Base-by-base conservation (phyloP, 2,329 filamentous ascomycete species). In the Xylogone sp. region DNA sequence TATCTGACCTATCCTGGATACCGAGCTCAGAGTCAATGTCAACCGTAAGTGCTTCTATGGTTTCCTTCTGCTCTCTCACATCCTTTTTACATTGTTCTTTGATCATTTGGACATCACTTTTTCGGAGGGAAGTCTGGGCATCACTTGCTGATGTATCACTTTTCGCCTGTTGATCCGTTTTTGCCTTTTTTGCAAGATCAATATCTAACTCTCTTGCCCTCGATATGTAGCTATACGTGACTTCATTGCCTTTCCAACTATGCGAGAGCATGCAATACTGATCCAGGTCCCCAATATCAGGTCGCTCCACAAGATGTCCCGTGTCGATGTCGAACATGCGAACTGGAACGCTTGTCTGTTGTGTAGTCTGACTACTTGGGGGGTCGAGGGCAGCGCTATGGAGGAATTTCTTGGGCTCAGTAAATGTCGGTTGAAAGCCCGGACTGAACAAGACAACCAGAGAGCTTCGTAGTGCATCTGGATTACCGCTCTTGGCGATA, bases 231-330 rank as follows among this genome's bases (percentile, higher is more conserved):
- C 54, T 49, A 20, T 63, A 63, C 18, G 57, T 59, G 10, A 69
- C 55, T 48, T 69, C 68, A 8, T 48, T 45, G 2, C 65, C 66
- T 54, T 68, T 69, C 66, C 66, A 70, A 29, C 65, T 64, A 43
- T 69, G 66, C 2, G 66, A 69, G 2, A 69, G 54, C 50, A 70
- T 69, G 21, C 65, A 67, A 49, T 69, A 70, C 34, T 68, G 65
- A 20, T 63, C 63, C 0, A 58, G 54, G 9, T 47, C 34, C 19
- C 61, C 61, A 29, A 65, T 58, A 24, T 55, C 54, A 2, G 58
- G 60, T 31, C 56, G 60, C 31, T 61, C 54, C 2, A 67, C 61
- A 34, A 69, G 51, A 31, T 66, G 63, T 10, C 56, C 59, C 2
- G 67, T 69, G 16, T 64, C 63, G 27, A 69, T 45, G 49, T 69